Base-by-base conservation (phyloP, 192 early-diverging fungal genomes). In the Podila epicladia region DNA sequence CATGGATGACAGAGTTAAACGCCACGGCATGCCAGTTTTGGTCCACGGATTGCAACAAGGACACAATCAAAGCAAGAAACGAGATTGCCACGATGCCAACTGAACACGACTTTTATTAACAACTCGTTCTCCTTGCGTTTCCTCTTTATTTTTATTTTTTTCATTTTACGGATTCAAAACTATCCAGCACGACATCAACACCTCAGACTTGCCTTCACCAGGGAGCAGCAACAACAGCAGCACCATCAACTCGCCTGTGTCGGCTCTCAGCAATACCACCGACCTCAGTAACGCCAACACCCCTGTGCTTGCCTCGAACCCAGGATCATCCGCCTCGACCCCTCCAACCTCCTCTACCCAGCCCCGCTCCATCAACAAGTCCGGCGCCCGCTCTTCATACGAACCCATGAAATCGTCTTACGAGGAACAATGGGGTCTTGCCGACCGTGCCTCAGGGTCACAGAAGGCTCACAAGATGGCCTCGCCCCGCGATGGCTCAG, bases 371-470 rank as follows among this genome's bases (percentile, higher is more conserved):
- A 73, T 73, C 62, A 69, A 58, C 55, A 41, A 74, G 15, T 58
- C 73, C 1, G 85, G 79, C n/a, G 71, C 80, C 38, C 73, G 82
- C n/a, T 82, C 77, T 53, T 82, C 83, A 62, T 82, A 78, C 49
- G 83, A 86, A 64, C 85, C 85, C 57, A 86, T 86, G 83, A 86
- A 82, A 58, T 82, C 85, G 3, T 86, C 85, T 20, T 86, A 86
- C 38, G 85, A 86, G 48, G 75, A 86, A 55, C 79, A 82, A 17
- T 86, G 85, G 85, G 77, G 71, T 55, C 62, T 80, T 17, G 33
- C 71, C 0, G 67, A 72, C 49, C 67, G 68, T 2, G 51, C 60
- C 4, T 57, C 72, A 22, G 33, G 65, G 4, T 33, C 62, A 19
- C 62, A 69, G 5, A 80, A 73, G 26, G 55, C 77, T 0, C 60